phyloP scores from a whole-genome alignment of 768 basidiomycete species.

The Lactifluus hygrophoroides region DNA sequence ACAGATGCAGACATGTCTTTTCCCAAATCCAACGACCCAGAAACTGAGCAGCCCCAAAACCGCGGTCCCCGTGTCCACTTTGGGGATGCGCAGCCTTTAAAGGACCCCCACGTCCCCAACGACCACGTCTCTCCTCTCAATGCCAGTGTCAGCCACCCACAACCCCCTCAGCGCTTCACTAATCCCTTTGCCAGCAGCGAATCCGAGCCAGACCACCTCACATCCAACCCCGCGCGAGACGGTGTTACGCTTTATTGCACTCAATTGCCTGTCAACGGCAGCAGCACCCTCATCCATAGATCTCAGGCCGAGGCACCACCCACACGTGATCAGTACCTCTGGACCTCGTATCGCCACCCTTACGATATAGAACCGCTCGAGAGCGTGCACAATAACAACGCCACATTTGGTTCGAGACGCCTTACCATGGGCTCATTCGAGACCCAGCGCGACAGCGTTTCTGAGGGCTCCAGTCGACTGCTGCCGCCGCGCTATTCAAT shows the following conservation, averaged over 20 bases:
- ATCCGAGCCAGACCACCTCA: neutral
- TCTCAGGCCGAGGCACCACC: slow-evolving; percentile 3
- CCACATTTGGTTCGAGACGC: slow-evolving; percentile 7
- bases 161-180: slow-evolving; percentile 10
- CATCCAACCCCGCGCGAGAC: slow-evolving; percentile 2
- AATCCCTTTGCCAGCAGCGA: slow-evolving; percentile 6
- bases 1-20: neutral
- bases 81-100: neutral
- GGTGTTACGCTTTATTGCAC: slow-evolving; percentile 1
- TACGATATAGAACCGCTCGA: slow-evolving; percentile 51
- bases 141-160: neutral
- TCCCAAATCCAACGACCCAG: neutral
- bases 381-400: slow-evolving; percentile 31
- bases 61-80: slow-evolving; percentile 10
- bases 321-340: slow-evolving; percentile 32
- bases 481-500: slow-evolving; percentile 6
- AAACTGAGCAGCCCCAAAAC: neutral
- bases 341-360: slow-evolving; percentile 53
- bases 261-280: slow-evolving; percentile 7
- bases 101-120: neutral
- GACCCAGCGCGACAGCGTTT: neutral
- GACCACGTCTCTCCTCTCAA: neutral
- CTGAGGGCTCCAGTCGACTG: slow-evolving; percentile 1
- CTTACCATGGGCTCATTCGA: slow-evolving; percentile 33
- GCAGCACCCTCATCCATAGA: neutral